Conservation (phyloP, 2,329 filamentous ascomycete species). For the Alternaria sp. region DNA sequence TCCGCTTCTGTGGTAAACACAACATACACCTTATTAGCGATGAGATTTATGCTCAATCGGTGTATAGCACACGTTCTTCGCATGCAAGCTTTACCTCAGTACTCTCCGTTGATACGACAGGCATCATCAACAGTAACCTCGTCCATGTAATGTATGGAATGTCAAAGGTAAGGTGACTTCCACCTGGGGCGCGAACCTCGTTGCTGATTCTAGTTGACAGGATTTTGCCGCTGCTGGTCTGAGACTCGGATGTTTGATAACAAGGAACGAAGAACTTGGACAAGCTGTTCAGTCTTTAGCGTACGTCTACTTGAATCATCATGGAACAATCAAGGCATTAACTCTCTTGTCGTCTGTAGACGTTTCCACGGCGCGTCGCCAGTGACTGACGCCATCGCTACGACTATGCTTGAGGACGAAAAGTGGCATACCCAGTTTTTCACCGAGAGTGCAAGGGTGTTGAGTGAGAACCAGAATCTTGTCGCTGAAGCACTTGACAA, state of each 20-base stretch:
- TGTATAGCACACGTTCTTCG: conserved; percentile 43
- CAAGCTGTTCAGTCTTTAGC: conserved; percentile 43
- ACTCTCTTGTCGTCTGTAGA: background rate
- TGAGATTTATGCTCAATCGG: conserved; percentile 66
- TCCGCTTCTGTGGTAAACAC: conserved; percentile 61
- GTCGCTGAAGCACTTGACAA: conserved; percentile 1
- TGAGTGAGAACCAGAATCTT: conserved; percentile 5
- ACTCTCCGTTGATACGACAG: conserved; percentile 34
- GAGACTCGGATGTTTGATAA: conserved; percentile 31
- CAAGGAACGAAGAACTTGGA: conserved; percentile 27
- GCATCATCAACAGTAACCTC: conserved; percentile 59
- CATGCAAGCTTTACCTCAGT: conserved; percentile 37
- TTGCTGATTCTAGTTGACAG: conserved; percentile 21
- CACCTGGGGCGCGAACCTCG: background rate
- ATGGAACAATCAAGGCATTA: background rate
- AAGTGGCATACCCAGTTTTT: conserved; percentile 21
- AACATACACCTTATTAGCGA: conserved; percentile 65
- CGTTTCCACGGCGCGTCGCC: conserved; percentile 44
- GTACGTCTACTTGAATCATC: background rate
- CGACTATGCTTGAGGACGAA: conserved; percentile 32
- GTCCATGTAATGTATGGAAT: conserved; percentile 63
- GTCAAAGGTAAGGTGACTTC: conserved; percentile 31
- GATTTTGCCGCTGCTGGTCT: conserved; percentile 65
- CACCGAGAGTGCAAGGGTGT: background rate
- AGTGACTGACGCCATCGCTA: conserved; percentile 27